Evolutionary conservation across 2,329 filamentous ascomycete species (phyloP), one percentile per base, ranked within the genome.

Genomic region (Colletotrichum falcatum): DNA sequence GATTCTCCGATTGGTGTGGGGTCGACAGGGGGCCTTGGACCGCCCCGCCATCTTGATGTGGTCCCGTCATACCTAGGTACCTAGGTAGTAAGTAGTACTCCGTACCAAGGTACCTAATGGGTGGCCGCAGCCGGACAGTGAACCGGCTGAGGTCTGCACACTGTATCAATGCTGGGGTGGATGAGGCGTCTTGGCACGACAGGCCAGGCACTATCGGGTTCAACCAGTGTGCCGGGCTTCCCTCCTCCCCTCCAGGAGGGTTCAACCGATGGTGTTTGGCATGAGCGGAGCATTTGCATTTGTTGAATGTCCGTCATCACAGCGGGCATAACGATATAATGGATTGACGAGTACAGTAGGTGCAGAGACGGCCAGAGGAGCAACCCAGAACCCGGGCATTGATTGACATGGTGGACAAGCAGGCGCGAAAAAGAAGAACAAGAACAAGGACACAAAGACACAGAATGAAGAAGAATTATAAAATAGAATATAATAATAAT

Each of bases 111-210:
- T 42, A 42, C 37, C 18, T 18, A 1, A n/a, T 39, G 0, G 37
- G n/a, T 53, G 61, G 26, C 63, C 64, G 64, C 67, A 61, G 63
- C 44, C 58, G 56, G 51, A 70, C 67, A 58, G 67, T 70, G 67
- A 16, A 5, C 7, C 7, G 39, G 11, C 2, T 14, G 1, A 6
- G 7, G n/a, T 39, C n/a, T 9, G 8, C 35, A 39, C 49, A 70
- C 66, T 61, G 51, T 60, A 9, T 9, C 48, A 8, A 5, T 9
- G 16, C 59, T 39, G 33, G 30, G 44, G 28, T 33, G 37, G 35
- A 37, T 37, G 11, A 37, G 35, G 37, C 37, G 37, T 14, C 37
- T 39, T 39, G 37, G 39, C 5, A 20, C 12, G 39, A 4, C 20
- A 16, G 46, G n/a, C 44, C 35, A 16, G 42, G 58, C 30, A 61